Conservation (phyloP, 148 eudicot genomes). For the Amaranthus hypochondriacus region DNA sequence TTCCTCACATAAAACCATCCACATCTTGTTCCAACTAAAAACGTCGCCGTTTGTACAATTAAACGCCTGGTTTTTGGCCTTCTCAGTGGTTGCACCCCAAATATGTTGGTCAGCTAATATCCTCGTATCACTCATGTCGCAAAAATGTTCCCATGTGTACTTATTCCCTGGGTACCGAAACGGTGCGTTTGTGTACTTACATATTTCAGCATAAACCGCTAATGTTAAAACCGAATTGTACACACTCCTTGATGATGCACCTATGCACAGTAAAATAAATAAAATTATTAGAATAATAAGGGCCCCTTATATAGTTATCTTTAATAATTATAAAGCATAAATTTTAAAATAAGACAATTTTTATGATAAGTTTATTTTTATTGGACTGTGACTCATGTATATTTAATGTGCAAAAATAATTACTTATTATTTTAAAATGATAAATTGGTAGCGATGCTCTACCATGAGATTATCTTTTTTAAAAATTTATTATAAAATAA, state of each 20-base stretch:
- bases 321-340: too few species aligned
- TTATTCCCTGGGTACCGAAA: conserved; percentile 32
- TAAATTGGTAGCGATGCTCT: too few species aligned
- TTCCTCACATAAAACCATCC: conserved; percentile 35
- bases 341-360: too few species aligned
- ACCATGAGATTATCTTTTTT: too few species aligned
- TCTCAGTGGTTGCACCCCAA: conserved; percentile 33
- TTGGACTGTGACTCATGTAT: too few species aligned
- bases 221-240: conserved; percentile 32
- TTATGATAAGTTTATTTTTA: too few species aligned
- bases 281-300: too few species aligned
- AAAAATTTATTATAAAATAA: too few species aligned
- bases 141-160: conserved; percentile 40
- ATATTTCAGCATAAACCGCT: conserved; percentile 39
- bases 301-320: too few species aligned
- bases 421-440: too few species aligned
- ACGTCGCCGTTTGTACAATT: conserved; percentile 53
- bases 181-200: conserved; percentile 29
- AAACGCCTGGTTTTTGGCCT: conserved; percentile 41
- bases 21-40: conserved; percentile 47
- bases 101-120: conserved; percentile 49
- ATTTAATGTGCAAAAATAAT: too few species aligned
- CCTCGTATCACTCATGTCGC: conserved; percentile 37
- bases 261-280: neutral
- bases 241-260: conserved; percentile 40